A percentile compares a stretch with the other conserved stretches of the same genome.
Evolutionary conservation across 2,329 filamentous ascomycete genomes (phyloP).

Genomic region (Fusarium xylarioides): DNA sequence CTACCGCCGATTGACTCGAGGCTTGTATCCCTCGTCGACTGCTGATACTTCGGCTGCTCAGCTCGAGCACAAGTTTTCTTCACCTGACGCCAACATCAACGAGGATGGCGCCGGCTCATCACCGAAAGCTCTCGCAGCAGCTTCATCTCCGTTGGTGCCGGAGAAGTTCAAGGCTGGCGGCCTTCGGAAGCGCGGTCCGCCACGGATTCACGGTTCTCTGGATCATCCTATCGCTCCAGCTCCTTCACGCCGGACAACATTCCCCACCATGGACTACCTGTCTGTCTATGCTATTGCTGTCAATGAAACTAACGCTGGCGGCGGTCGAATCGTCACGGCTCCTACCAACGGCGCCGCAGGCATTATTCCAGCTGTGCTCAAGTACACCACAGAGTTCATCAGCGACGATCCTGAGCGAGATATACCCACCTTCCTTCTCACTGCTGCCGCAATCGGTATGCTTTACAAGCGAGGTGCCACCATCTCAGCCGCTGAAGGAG

Average conservation of each 20-base stretch:
- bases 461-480: slow-evolving; percentile 63
- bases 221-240: slow-evolving; percentile 58
- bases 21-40: slow-evolving; percentile 52
- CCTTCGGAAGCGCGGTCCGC: slow-evolving; percentile 45
- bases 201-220: slow-evolving; percentile 55
- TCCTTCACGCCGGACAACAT: slow-evolving; percentile 56
- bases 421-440: slow-evolving; percentile 59
- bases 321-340: slow-evolving; percentile 60
- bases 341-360: slow-evolving; percentile 62
- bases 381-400: slow-evolving; percentile 60
- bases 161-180: slow-evolving; percentile 1
- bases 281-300: slow-evolving; percentile 62
- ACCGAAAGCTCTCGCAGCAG: slow-evolving; percentile 1
- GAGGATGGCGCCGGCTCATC: slow-evolving; percentile 5
- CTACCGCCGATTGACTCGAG: slow-evolving; percentile 56
- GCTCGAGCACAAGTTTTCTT: slow-evolving; percentile 18
- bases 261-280: slow-evolving; percentile 61
- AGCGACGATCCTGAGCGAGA: slow-evolving; percentile 61
- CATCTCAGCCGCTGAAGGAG: slow-evolving; percentile 61
- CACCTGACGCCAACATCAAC: not conserved
- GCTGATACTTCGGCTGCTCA: slow-evolving; percentile 15
- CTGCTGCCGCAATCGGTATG: slow-evolving; percentile 61
- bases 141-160: not conserved
- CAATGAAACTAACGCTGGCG: slow-evolving; percentile 62
- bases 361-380: slow-evolving; percentile 61